Evolutionary conservation across 345 rosid species (phyloP), one percentile per base, ranked within the genome.

Genomic region (Hibiscus trionum): DNA sequence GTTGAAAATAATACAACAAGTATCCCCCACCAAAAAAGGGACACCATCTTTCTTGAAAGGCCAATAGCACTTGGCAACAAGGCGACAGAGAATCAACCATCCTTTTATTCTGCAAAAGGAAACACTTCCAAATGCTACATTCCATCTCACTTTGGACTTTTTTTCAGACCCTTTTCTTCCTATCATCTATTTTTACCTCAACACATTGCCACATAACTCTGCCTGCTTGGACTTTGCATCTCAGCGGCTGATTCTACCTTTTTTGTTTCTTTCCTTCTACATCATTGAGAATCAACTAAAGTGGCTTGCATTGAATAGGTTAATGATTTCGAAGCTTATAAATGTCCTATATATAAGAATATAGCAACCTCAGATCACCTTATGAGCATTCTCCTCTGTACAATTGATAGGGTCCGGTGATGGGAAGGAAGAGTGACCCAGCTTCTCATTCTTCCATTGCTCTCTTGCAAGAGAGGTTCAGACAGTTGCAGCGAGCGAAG

Each of bases 381-480:
- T 33, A 47, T 1, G n/a, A 39, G 15, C 52, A 70, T 10, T 65
- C 55, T 46, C 61, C n/a, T 42, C 33, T 39, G 0, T 26, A 44
- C 46, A 49, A 15, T 44, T 15, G 49, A 2, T 10, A 59, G 26
- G 29, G 26, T 17, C 56, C 2, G 57, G 17, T 37, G n/a, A 81
- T 76, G 83, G 78, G 69, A 49, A 69, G 77, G 75, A 72, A 81
- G 68, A 82, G 68, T 12, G 80, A 72, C 7, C 72, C 77, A 1
- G 35, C 75, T 1, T 61, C 42, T 39, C 83, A 73, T 31, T 80
- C 83, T 74, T 82, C 87, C 75, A 84, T 82, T 56, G 80, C 81
- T 50, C 80, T 84, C 35, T 56, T 82, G 76, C 88, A 78, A 61
- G 85, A 82, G 76, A 81, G 88, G 66, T 82, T 84, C 63, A 80